Evolutionary conservation across 116 monocot species (phyloP).

Genomic region (Phalaenopsis hybrid): DNA sequence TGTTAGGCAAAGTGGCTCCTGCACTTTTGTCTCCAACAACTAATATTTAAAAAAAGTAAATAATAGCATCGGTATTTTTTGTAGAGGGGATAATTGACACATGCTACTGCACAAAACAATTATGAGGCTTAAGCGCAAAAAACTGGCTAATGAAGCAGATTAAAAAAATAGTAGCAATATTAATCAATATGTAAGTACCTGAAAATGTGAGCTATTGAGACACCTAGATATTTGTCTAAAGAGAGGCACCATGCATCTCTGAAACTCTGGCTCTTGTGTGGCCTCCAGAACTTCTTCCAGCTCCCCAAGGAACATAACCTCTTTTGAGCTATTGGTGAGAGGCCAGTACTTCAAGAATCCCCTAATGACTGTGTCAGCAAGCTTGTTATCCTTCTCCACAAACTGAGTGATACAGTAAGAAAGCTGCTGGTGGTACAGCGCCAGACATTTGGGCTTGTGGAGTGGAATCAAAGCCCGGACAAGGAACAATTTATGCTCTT

Average conservation of each 20-base stretch:
- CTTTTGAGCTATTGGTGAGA: constrained; percentile 41
- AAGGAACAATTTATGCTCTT: constrained; percentile 47
- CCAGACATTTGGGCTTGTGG: constrained; percentile 36
- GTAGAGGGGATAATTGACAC: no score
- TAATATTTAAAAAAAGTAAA: not conserved
- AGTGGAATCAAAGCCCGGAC: constrained; percentile 39
- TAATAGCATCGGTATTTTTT: not conserved
- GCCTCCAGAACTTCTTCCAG: constrained; percentile 46
- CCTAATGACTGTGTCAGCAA: constrained; percentile 41
- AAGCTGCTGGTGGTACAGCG: constrained; percentile 42
- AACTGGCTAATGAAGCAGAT: not conserved
- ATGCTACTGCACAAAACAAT: not conserved
- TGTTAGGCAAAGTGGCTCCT: no score
- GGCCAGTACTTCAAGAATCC: constrained; percentile 53
- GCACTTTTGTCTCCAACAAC: not conserved
- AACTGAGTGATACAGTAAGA: constrained; percentile 42
- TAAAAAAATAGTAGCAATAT: not conserved
- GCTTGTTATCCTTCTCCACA: constrained; percentile 52
- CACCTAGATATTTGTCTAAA: constrained; percentile 39
- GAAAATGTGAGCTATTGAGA: constrained; percentile 40
- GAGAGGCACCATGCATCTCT: constrained; percentile 39
- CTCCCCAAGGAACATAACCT: constrained; percentile 46
- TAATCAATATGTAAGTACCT: constrained; percentile 22
- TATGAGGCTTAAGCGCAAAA: not conserved
- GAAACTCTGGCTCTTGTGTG: constrained; percentile 36